phyloP scores from a whole-genome alignment of 768 basidiomycete genomes.

The Clavulina sp. region DNA sequence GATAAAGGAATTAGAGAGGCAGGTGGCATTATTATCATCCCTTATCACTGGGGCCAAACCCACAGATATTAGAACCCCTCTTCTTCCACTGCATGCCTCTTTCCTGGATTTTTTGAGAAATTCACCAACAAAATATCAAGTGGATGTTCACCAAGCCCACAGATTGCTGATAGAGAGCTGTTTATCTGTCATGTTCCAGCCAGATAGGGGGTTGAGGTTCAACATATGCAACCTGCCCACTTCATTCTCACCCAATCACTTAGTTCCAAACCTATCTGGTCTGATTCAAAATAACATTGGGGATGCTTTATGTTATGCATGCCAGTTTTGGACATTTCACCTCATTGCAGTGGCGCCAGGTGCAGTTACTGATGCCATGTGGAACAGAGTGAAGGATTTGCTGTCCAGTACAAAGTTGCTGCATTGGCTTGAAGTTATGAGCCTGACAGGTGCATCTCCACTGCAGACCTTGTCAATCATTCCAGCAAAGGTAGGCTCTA shows the following conservation, averaged over 20 bases:
- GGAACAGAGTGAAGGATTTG: neutral
- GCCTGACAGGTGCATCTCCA: too few relatives aligned
- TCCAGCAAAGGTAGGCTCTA: too few relatives aligned
- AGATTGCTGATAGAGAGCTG: too few relatives aligned
- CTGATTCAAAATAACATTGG: neutral
- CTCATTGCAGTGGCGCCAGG: neutral
- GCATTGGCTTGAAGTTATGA: slow-evolving; percentile 2
- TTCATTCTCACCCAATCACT: neutral
- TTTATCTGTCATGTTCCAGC: too few relatives aligned
- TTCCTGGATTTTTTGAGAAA: too few relatives aligned
- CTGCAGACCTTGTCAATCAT: neutral
- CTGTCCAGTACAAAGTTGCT: neutral
- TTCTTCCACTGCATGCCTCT: too few relatives aligned
- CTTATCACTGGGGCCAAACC: too few relatives aligned
- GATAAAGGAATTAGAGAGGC: too few relatives aligned
- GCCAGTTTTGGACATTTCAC: slow-evolving; percentile 2
- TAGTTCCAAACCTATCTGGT: neutral
- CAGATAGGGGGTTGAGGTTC: slow-evolving; percentile 1
- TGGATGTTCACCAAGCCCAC: too few relatives aligned
- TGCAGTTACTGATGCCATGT: neutral
- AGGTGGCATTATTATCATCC: too few relatives aligned
- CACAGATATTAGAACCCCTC: too few relatives aligned
- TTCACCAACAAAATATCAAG: too few relatives aligned
- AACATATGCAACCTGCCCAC: slow-evolving; percentile 4
- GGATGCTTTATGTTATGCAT: neutral